These are phyloP conservation scores for Leccinum fuscescens DNA, from an alignment of 1,284 basidiomycete species.

Conservation along the genomic window DNA sequence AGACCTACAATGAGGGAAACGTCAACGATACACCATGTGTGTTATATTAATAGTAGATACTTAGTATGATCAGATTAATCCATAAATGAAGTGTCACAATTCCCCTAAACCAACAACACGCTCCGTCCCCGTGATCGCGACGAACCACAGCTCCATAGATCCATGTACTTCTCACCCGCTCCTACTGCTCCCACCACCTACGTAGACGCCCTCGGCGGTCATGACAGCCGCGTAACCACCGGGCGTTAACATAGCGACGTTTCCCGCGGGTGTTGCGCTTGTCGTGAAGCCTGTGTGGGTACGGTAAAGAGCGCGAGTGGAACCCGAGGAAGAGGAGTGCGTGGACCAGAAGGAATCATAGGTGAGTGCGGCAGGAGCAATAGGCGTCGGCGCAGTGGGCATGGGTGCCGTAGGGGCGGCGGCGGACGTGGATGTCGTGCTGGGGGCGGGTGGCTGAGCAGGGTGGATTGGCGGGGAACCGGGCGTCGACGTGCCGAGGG, in stretches of 20 bases:
- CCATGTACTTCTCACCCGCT: background rate
- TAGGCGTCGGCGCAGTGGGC: constrained; percentile 12
- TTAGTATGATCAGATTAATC: constrained; percentile 28
- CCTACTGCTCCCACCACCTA: constrained; percentile 23
- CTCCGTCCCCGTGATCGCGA: background rate
- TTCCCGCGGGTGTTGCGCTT: constrained; percentile 25
- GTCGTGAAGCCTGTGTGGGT: constrained; percentile 31
- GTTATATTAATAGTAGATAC: constrained; percentile 11
- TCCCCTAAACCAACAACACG: background rate
- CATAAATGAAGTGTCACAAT: constrained; percentile 11
- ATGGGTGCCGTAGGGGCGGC: background rate
- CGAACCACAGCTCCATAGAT: background rate
- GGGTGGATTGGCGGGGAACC: background rate
- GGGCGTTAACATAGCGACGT: constrained; percentile 33
- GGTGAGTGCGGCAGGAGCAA: constrained; percentile 39
- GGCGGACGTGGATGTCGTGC: background rate
- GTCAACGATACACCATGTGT: constrained; percentile 5
- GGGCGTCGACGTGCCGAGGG: background rate
- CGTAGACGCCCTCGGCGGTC: constrained; percentile 34
- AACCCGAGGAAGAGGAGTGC: constrained; percentile 36
- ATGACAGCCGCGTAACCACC: constrained; percentile 32
- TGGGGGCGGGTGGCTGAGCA: constrained; percentile 1
- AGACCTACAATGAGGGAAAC: background rate
- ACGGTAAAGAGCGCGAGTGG: constrained; percentile 32
- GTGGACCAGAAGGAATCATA: constrained; percentile 70